These are phyloP conservation scores for Moniliophthora roreri DNA, from an alignment of 1,284 basidiomycete genomes.

Conservation along the genomic window DNA sequence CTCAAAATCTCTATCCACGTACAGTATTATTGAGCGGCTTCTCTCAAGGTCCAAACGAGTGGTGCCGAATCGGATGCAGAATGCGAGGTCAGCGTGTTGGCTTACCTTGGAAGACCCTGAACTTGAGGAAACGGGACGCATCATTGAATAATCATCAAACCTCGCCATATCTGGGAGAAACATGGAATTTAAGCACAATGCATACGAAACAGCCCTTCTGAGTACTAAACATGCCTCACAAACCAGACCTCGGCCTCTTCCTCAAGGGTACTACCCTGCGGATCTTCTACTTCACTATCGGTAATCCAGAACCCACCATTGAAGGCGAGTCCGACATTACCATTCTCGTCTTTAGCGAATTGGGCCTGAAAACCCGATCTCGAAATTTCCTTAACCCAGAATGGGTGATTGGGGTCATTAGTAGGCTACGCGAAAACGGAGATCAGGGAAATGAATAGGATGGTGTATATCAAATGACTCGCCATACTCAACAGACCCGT, in stretches of 20 bases:
- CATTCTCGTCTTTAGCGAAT: constrained; percentile 10
- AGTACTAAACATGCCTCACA: constrained; percentile 5
- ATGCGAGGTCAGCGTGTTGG: no score
- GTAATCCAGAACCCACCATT: constrained; percentile 21
- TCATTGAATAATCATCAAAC: no score
- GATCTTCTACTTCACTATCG: constrained; percentile 12
- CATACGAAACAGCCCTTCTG: not conserved
- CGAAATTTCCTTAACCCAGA: not conserved
- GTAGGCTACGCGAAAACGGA: constrained; percentile 3
- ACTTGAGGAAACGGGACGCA: no score
- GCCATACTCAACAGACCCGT: constrained; percentile 16
- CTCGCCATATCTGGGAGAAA: no score
- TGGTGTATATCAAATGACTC: constrained; percentile 2
- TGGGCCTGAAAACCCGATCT: constrained; percentile 4
- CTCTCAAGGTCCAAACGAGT: no score
- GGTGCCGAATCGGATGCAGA: no score
- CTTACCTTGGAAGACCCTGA: no score
- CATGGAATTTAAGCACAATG: no score
- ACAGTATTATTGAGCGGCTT: no score
- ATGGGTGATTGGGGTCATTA: not conserved
- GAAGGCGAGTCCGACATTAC: constrained; percentile 17
- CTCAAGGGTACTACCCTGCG: constrained; percentile 14
- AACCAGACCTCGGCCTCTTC: constrained; percentile 25
- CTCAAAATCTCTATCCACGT: no score
- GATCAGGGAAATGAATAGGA: not conserved